Percentiles rank a stretch among this genome's conserved stretches.
Evolutionary conservation across 2,329 filamentous ascomycete species (phyloP).

Genomic region (Dissoconium aciculare): DNA sequence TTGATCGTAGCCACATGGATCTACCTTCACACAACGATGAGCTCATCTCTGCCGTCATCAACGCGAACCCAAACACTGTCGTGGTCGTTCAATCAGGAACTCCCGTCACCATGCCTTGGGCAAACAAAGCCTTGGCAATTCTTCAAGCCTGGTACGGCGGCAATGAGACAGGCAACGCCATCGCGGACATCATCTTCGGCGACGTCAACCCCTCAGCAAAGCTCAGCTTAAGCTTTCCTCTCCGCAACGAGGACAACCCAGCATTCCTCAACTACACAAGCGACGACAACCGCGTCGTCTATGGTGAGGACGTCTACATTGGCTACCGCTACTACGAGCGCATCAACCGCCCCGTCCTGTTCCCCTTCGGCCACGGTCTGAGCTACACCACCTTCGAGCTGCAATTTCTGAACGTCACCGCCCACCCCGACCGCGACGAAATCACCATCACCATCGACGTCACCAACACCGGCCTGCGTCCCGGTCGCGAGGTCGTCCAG

Average conservation of each 20-base stretch:
- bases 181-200: slow-evolving; percentile 64
- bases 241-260: slow-evolving; percentile 36
- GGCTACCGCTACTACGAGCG: slow-evolving; percentile 62
- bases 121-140: slow-evolving; percentile 46
- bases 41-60: slow-evolving; percentile 49
- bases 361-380: slow-evolving; percentile 65
- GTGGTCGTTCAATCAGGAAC: slow-evolving; percentile 68
- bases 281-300: slow-evolving; percentile 52
- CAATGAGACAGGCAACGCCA: slow-evolving; percentile 70
- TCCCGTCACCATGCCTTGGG: slow-evolving; percentile 59
- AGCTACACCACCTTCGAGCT: slow-evolving; percentile 62
- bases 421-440: slow-evolving; percentile 34
- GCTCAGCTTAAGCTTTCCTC: slow-evolving; percentile 57
- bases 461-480: slow-evolving; percentile 41
- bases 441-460: slow-evolving; percentile 37
- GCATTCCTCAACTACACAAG: slow-evolving; percentile 60
- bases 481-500: slow-evolving; percentile 52
- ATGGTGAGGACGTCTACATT: slow-evolving; percentile 59
- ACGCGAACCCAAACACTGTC: slow-evolving; percentile 52
- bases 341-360: slow-evolving; percentile 43
- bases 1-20: slow-evolving; percentile 47
- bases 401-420: slow-evolving; percentile 39
- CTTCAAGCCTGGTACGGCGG: slow-evolving; percentile 72
- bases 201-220: slow-evolving; percentile 61
- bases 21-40: slow-evolving; percentile 47